A percentile compares a stretch with the other conserved stretches of the same genome.
Evolutionary conservation across 2,329 filamentous ascomycete genomes (phyloP).

Genomic region (Aspergillus ochraceoroseus): DNA sequence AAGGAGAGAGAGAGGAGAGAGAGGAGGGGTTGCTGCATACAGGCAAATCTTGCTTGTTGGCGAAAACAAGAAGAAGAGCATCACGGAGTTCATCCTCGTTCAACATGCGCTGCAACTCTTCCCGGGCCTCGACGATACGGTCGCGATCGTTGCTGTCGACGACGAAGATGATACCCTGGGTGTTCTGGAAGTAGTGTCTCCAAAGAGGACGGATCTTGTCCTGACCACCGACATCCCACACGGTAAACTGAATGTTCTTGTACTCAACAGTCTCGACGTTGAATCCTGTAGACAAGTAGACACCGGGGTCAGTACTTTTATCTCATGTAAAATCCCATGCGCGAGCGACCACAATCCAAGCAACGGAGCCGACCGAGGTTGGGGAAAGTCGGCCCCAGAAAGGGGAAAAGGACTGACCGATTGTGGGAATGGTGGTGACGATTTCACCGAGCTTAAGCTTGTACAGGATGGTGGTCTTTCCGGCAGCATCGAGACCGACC

Average conservation of each 20-base stretch:
- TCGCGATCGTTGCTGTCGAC: constrained; percentile 98
- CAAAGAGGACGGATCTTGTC: constrained; percentile 99
- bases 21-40: no score
- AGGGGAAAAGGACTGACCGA: constrained; percentile 59
- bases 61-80: constrained; percentile 92
- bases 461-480: constrained; percentile 99
- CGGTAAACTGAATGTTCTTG: constrained; percentile 99
- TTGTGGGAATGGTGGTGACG: constrained; percentile 98
- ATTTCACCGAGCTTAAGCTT: constrained; percentile 99
- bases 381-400: constrained; percentile 5
- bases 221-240: constrained; percentile 99
- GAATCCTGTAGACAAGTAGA: constrained; percentile 63
- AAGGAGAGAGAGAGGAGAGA: not conserved
- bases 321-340: not conserved
- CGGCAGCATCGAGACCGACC: constrained; percentile 98
- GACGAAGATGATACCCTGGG: constrained; percentile 99
- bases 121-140: constrained; percentile 92
- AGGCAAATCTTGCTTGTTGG: constrained; percentile 99
- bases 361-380: not conserved
- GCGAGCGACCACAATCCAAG: not conserved
- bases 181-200: constrained; percentile 99
- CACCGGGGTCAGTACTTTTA: constrained; percentile 13
- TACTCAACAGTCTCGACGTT: constrained; percentile 99
- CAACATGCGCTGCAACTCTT: constrained; percentile 96
- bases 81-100: constrained; percentile 99